A percentile compares a stretch with the other conserved stretches of the same genome.
Conservation (phyloP, 805 yeast species). For the Starmerella bombicola region DNA sequence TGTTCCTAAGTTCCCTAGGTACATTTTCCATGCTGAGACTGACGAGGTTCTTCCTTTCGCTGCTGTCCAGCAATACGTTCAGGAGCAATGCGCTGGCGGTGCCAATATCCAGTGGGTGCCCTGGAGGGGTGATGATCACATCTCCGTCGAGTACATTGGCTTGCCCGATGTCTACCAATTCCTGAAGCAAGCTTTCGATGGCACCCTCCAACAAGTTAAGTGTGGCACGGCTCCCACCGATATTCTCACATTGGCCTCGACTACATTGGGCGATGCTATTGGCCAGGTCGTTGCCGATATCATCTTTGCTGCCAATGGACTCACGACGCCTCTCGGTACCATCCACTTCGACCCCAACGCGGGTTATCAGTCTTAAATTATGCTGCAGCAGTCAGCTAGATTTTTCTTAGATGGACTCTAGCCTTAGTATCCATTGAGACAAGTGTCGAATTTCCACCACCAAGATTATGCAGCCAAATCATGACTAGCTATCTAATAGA, state of each 20-base stretch:
- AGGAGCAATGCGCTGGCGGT: slow-evolving; percentile 8
- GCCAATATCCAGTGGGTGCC: slow-evolving; percentile 6
- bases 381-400: no score
- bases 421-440: no score
- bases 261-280: background rate
- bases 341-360: slow-evolving; percentile 1
- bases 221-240: slow-evolving; percentile 4
- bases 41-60: slow-evolving; percentile 21
- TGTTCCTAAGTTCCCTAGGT: slow-evolving; percentile 21
- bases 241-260: slow-evolving; percentile 1
- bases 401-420: no score
- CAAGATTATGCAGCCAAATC: no score
- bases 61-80: slow-evolving; percentile 12
- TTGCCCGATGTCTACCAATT: slow-evolving; percentile 13
- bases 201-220: slow-evolving; percentile 1
- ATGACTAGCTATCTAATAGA: no score
- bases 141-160: slow-evolving; percentile 1
- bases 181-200: slow-evolving; percentile 6
- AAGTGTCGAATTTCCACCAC: no score
- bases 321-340: slow-evolving; percentile 6
- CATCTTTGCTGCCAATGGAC: background rate
- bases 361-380: no score
- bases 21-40: slow-evolving; percentile 19
- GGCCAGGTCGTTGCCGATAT: slow-evolving; percentile 3
- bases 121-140: slow-evolving; percentile 4